These are phyloP conservation scores for Apiospora aurea DNA, from an alignment of 2,329 filamentous ascomycete genomes.

Conservation along the genomic window DNA sequence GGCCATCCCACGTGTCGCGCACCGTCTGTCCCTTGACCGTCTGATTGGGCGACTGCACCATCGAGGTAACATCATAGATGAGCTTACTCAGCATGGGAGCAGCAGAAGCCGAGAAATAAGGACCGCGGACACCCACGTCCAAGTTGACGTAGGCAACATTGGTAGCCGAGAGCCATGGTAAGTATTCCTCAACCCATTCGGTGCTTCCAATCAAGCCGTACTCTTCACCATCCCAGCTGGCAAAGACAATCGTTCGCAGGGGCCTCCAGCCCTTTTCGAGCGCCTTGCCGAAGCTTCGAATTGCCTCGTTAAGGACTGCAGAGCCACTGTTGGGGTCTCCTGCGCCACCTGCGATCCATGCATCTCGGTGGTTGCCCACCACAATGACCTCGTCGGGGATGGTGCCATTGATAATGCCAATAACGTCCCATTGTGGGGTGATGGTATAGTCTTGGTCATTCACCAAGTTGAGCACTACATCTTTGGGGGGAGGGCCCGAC, in stretches of 20 bases:
- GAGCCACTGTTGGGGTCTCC: constrained; percentile 84
- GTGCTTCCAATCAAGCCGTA: constrained; percentile 87
- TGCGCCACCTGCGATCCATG: constrained; percentile 85
- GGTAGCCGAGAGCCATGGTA: constrained; percentile 78
- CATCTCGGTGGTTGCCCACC: constrained; percentile 90
- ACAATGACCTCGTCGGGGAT: constrained; percentile 86
- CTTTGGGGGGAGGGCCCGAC: constrained; percentile 82
- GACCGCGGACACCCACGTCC: constrained; percentile 75
- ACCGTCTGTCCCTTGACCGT: constrained; percentile 74
- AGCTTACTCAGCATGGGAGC: constrained; percentile 80
- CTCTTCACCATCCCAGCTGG: constrained; percentile 83
- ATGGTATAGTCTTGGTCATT: constrained; percentile 85
- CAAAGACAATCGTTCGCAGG: constrained; percentile 88
- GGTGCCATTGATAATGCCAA: constrained; percentile 89
- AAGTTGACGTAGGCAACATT: constrained; percentile 88
- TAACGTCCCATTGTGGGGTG: constrained; percentile 88
- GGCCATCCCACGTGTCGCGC: constrained; percentile 69
- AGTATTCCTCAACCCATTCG: constrained; percentile 91
- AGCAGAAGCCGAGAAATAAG: constrained; percentile 68
- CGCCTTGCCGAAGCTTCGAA: constrained; percentile 76
- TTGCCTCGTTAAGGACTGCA: constrained; percentile 79
- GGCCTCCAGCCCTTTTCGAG: constrained; percentile 80
- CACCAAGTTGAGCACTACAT: constrained; percentile 73
- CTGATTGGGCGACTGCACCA: constrained; percentile 78
- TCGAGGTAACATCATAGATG: constrained; percentile 69